Base-by-base conservation (phyloP, 2,329 filamentous ascomycete genomes). In the Alternaria sp. region DNA sequence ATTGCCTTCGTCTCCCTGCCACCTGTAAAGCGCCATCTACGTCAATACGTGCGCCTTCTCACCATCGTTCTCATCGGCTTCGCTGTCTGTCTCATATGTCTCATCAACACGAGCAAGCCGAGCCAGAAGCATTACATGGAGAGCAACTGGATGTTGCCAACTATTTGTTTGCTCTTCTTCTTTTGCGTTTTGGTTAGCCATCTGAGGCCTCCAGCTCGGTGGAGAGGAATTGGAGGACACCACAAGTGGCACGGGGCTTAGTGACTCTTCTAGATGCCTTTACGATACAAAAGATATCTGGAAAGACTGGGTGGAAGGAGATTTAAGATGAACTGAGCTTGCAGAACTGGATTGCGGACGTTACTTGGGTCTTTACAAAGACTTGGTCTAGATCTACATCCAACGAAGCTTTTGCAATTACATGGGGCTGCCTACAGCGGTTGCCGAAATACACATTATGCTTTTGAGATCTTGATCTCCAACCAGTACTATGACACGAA, bases 121-220 rank as follows among this genome's bases (percentile, higher is more conserved):
- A 25, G 45, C 3, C 50, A 68, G 54, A 65, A 43, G 8, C 68
- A 68, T 11, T 78, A 70, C 49, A 44, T 74, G 43, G 49, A 51
- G 10, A 73, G 69, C 51, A 59, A 71, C 13, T 77, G 75, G 75
- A 71, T 78, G 61, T 67, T 79, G 26, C 75, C 76, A 19, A 76
- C 73, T 2, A 65, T 76, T 15, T 72, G 69, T 19, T 51, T 78
- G 12, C 63, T 70, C 8, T 65, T 73, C 21, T 74, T 77, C 56
- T 8, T 72, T 4, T 74, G 70, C 45, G 72, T 77, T 3, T 44
- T 75, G 13, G 54, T 67, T 8, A 71, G 72, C 40, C 67, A 73
- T 46, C 54, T 68, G 26, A 40, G 51, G 11, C 51, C 32, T 17
- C 36, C 36, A 40, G 36, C 36, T 40, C 21, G 44, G 11, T 21